Evolutionary conservation across 1,139 yeast genomes (phyloP).

Genomic region (Nakaseomyces glabratus): DNA sequence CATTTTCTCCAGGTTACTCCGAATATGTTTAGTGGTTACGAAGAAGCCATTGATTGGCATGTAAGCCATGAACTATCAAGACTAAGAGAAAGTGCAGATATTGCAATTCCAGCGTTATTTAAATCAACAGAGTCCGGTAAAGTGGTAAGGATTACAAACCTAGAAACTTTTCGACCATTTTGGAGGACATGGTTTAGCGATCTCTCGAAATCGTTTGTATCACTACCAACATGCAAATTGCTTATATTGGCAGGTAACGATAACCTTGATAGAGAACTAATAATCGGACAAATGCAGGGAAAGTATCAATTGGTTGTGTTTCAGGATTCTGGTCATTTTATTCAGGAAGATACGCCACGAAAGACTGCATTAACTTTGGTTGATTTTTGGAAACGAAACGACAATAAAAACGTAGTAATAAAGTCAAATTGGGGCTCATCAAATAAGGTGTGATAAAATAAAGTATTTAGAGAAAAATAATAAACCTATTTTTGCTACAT

Average conservation of each 20-base stretch:
- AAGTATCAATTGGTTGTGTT: constrained; percentile 83
- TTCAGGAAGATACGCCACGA: constrained; percentile 80
- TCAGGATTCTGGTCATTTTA: constrained; percentile 77
- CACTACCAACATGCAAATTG: constrained; percentile 52
- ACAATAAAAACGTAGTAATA: constrained; percentile 30
- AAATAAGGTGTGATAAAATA: not conserved
- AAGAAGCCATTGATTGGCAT: constrained; percentile 80
- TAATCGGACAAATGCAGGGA: constrained; percentile 96
- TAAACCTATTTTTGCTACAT: not conserved
- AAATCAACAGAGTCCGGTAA: constrained; percentile 20
- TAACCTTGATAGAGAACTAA: constrained; percentile 69
- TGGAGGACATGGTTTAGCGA: constrained; percentile 81
- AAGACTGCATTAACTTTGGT: constrained; percentile 51
- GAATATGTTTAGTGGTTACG: constrained; percentile 39
- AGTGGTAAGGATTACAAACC: constrained; percentile 55
- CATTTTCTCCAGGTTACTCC: constrained; percentile 58
- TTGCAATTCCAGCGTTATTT: constrained; percentile 68
- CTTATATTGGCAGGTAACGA: constrained; percentile 87
- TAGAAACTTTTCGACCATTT: constrained; percentile 48
- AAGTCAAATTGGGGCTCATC: constrained; percentile 34
- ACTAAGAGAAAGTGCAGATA: constrained; percentile 52
- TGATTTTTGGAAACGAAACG: constrained; percentile 49
- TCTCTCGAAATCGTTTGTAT: constrained; percentile 56
- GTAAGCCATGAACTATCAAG: constrained; percentile 44
- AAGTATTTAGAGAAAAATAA: constrained; percentile 9